Percentiles rank a stretch among this genome's conserved stretches.
Evolutionary conservation across 116 monocot genomes (phyloP).

Genomic region (Papilionanthe hybrid): DNA sequence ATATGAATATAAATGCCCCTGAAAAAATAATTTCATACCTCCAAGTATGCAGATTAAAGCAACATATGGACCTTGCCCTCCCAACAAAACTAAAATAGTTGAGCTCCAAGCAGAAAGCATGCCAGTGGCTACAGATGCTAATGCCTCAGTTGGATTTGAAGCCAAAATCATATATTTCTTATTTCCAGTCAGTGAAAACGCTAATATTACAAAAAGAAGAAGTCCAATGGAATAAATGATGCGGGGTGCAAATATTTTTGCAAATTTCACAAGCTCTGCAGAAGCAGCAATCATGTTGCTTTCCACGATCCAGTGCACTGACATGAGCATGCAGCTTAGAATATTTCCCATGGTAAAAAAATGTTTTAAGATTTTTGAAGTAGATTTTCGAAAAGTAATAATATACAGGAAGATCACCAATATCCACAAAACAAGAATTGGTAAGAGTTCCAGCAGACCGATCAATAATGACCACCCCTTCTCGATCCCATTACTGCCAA

Average conservation of each 20-base stretch:
- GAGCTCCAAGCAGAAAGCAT: constrained; percentile 80
- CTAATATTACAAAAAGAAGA: constrained; percentile 34
- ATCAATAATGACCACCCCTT: constrained; percentile 17
- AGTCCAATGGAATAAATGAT: constrained; percentile 67
- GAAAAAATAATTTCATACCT: constrained; percentile 45
- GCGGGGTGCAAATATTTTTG: constrained; percentile 50
- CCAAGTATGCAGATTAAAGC: constrained; percentile 47
- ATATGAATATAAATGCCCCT: no score
- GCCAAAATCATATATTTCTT: constrained; percentile 15
- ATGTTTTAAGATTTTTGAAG: constrained; percentile 22
- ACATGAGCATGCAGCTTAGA: constrained; percentile 59
- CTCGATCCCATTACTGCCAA: constrained; percentile 21
- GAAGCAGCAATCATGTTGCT: constrained; percentile 32
- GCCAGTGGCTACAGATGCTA: constrained; percentile 23
- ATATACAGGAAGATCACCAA: constrained; percentile 43
- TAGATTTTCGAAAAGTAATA: constrained; percentile 10
- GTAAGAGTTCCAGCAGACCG: constrained; percentile 41
- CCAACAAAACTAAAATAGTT: constrained; percentile 72
- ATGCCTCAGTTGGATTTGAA: constrained; percentile 20
- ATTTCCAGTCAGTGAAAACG: constrained; percentile 21
- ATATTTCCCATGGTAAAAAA: constrained; percentile 28
- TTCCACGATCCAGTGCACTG: constrained; percentile 66
- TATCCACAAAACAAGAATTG: constrained; percentile 30
- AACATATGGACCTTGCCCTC: constrained; percentile 74
- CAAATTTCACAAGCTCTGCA: constrained; percentile 24